These are phyloP conservation scores for Stachybotrys chlorohalonatus DNA, from an alignment of 2,329 filamentous ascomycete genomes.

Conservation along the genomic window DNA sequence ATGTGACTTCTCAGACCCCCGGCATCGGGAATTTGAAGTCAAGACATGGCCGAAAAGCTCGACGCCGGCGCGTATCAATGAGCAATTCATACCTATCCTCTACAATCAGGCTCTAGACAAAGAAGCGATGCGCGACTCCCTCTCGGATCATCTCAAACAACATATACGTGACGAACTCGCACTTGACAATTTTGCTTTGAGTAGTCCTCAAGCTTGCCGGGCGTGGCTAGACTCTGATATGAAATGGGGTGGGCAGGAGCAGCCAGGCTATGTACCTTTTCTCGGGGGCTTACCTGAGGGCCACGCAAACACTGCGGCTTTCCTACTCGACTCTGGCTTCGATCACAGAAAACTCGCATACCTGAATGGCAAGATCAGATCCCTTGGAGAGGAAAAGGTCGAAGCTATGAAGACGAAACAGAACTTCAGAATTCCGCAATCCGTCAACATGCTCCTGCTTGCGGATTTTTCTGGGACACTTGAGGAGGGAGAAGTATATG, in stretches of 20 bases:
- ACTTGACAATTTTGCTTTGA: conserved; percentile 40
- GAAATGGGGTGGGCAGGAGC: conserved; percentile 19
- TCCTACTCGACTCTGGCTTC: conserved; percentile 54
- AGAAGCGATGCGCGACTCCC: conserved; percentile 30
- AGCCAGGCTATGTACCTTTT: conserved; percentile 32
- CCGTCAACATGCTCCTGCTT: conserved; percentile 57
- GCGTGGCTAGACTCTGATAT: conserved; percentile 42
- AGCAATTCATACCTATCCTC: conserved; percentile 61
- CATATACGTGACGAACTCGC: conserved; percentile 44
- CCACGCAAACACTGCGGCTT: conserved; percentile 41
- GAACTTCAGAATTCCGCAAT: conserved; percentile 51
- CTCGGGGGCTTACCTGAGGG: conserved; percentile 39
- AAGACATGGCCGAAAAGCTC: conserved; percentile 25
- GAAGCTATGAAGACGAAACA: conserved; percentile 44
- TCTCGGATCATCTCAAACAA: conserved; percentile 39
- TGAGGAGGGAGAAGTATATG: conserved; percentile 55
- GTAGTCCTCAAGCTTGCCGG: conserved; percentile 38
- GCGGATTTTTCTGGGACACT: conserved; percentile 56
- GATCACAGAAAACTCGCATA: conserved; percentile 35
- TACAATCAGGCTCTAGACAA: conserved; percentile 45
- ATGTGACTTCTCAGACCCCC: conserved; percentile 33
- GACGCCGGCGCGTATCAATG: conserved; percentile 48
- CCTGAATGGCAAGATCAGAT: conserved; percentile 37
- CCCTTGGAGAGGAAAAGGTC: conserved; percentile 42
- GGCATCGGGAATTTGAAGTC: conserved; percentile 59